Evolutionary conservation across 345 rosid genomes (phyloP).

Genomic region (Alliaria petiolata): DNA sequence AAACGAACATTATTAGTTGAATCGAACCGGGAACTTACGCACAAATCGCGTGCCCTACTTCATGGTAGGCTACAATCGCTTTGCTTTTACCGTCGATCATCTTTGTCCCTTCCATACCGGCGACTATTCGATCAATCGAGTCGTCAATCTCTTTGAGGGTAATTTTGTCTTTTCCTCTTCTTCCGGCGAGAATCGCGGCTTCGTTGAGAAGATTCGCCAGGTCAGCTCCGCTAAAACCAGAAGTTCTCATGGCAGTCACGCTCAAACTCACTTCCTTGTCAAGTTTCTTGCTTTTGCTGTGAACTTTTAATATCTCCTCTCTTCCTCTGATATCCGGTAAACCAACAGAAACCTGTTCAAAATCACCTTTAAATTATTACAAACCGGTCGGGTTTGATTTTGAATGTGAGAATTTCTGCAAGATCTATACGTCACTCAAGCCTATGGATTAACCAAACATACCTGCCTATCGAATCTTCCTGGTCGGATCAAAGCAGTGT

Average conservation of each 20-base stretch:
- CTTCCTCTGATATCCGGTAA: conserved; percentile 71
- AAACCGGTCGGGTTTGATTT: background rate
- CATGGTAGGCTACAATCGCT: conserved; percentile 64
- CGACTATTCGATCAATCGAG: conserved; percentile 62
- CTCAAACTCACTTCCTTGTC: conserved; percentile 48
- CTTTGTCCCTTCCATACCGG: conserved; percentile 76
- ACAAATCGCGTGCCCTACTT: conserved; percentile 70
- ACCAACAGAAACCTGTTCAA: conserved; percentile 54
- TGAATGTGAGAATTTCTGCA: background rate
- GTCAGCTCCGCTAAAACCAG: conserved; percentile 87
- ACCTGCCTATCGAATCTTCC: conserved; percentile 82
- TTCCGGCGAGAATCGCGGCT: conserved; percentile 72
- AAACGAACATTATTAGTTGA: background rate
- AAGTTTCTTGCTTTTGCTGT: conserved; percentile 66
- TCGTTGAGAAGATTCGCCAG: conserved; percentile 79
- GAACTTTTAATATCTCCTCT: conserved; percentile 70
- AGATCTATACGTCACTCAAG: background rate
- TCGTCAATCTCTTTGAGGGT: conserved; percentile 59
- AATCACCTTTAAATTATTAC: background rate
- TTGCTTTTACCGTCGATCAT: conserved; percentile 75
- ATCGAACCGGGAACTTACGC: conserved; percentile 40
- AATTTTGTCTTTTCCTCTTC: conserved; percentile 61
- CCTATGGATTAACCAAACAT: background rate
- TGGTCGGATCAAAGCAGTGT: conserved; percentile 69
- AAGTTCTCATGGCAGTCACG: conserved; percentile 68